Evolutionary conservation across 805 yeast genomes (phyloP).

Genomic region (Myxozyma neglecta): DNA sequence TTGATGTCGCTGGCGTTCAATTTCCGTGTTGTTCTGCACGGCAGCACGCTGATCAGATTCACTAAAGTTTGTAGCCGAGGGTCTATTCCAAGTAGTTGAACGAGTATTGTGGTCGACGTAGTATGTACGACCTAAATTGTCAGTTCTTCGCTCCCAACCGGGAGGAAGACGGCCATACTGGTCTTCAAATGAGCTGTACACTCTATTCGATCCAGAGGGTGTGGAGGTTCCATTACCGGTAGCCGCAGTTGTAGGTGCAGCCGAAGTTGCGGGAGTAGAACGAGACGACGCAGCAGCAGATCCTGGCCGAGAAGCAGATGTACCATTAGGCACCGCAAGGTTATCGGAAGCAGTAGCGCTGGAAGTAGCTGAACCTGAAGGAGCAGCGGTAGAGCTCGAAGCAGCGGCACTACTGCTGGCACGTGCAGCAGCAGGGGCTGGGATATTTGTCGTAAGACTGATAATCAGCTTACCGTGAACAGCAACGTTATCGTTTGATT

Average conservation of each 20-base stretch:
- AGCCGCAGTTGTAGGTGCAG: constrained; percentile 32
- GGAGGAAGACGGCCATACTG: constrained; percentile 95
- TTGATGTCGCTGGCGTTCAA: constrained; percentile 87
- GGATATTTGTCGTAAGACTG: constrained; percentile 40
- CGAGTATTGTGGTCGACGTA: constrained; percentile 97
- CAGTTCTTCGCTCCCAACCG: constrained; percentile 99
- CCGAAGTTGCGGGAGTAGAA: constrained; percentile 25
- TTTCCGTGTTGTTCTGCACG: constrained; percentile 65
- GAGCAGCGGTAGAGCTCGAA: constrained; percentile 10
- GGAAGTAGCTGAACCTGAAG: neutral
- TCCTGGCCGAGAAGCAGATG: too few species aligned
- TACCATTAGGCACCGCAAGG: neutral
- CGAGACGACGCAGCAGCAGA: constrained; percentile 34
- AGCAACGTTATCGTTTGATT: constrained; percentile 85
- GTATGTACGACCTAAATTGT: constrained; percentile 94
- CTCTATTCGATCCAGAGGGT: constrained; percentile 46
- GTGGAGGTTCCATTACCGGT: constrained; percentile 17
- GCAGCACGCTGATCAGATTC: constrained; percentile 62
- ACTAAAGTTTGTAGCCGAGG: constrained; percentile 75
- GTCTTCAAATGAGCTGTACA: constrained; percentile 92
- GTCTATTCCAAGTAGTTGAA: constrained; percentile 99
- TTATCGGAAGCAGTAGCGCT: constrained; percentile 19
- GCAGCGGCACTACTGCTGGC: neutral
- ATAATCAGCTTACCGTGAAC: constrained; percentile 92
- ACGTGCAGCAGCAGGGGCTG: constrained; percentile 15